Evolutionary conservation across 75 land plant species (phyloP).

Genomic region (Sequoia sempervirens): DNA sequence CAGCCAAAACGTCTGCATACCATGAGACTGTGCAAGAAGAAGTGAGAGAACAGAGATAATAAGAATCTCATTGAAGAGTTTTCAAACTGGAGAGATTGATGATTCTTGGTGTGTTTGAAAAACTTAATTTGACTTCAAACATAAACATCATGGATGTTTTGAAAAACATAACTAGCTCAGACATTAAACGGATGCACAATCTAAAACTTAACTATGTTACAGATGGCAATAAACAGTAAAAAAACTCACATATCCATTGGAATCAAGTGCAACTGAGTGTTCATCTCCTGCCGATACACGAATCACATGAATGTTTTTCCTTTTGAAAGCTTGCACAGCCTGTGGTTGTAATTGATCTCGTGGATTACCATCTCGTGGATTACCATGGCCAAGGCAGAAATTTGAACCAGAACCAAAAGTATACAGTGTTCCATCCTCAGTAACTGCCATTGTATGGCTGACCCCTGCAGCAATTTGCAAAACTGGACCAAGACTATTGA

Average conservation of each 20-base stretch:
- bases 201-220: not conserved
- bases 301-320: constrained; percentile 56
- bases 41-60: not conserved
- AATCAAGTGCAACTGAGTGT: constrained; percentile 87
- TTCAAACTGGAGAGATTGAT: not conserved
- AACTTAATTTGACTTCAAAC: not conserved
- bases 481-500: constrained; percentile 40
- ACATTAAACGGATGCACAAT: not conserved
- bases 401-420: constrained; percentile 85
- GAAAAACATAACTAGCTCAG: not conserved
- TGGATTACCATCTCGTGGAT: constrained; percentile 76
- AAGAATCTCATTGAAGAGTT: not conserved
- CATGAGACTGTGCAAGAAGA: not conserved
- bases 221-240: not conserved
- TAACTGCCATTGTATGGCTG: constrained; percentile 67
- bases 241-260: constrained; percentile 71
- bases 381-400: constrained; percentile 95
- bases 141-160: not conserved
- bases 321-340: constrained; percentile 48
- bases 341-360: constrained; percentile 62
- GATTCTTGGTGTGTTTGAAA: not conserved
- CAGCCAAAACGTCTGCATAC: not conserved
- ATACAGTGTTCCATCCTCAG: constrained; percentile 58
- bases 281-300: constrained; percentile 88
- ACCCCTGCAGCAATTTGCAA: constrained; percentile 79